Conservation (phyloP, 1,139 yeast species). For the Yamadazyma oceani region DNA sequence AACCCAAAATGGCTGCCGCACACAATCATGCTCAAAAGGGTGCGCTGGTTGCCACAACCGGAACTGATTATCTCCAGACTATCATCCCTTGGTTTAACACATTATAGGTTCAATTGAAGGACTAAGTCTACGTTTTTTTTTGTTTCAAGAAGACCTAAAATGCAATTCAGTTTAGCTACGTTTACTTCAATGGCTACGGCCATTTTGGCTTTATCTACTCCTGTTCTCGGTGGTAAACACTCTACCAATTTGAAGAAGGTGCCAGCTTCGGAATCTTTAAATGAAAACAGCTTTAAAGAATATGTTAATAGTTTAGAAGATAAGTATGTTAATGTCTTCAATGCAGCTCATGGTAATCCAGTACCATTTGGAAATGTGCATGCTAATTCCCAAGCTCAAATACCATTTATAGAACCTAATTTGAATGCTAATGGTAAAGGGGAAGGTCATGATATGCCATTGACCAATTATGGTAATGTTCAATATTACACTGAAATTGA, state of each 20-base stretch:
- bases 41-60: conserved; percentile 5
- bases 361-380: conserved; percentile 17
- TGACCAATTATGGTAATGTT: conserved; percentile 90
- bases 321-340: conserved; percentile 64
- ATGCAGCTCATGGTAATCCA: conserved; percentile 34
- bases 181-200: conserved; percentile 53
- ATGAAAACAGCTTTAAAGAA: conserved; percentile 58
- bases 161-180: conserved; percentile 15
- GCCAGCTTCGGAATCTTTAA: conserved; percentile 59
- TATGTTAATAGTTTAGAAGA: conserved; percentile 70
- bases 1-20: conserved; percentile 3
- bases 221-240: conserved; percentile 60
- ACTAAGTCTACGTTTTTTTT: too few relatives aligned
- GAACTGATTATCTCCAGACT: neutral
- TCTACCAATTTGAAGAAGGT: conserved; percentile 64
- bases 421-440: conserved; percentile 1
- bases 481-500: conserved; percentile 90
- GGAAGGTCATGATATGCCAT: conserved; percentile 66
- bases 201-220: conserved; percentile 40
- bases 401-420: conserved; percentile 42
- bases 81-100: conserved; percentile 1
- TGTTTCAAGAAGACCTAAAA: conserved; percentile 5
- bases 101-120: too few relatives aligned
- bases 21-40: conserved; percentile 1
- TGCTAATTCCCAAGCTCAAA: conserved; percentile 29